Conservation (phyloP, 208 protist species). For the Wallacemonas collosoma region DNA sequence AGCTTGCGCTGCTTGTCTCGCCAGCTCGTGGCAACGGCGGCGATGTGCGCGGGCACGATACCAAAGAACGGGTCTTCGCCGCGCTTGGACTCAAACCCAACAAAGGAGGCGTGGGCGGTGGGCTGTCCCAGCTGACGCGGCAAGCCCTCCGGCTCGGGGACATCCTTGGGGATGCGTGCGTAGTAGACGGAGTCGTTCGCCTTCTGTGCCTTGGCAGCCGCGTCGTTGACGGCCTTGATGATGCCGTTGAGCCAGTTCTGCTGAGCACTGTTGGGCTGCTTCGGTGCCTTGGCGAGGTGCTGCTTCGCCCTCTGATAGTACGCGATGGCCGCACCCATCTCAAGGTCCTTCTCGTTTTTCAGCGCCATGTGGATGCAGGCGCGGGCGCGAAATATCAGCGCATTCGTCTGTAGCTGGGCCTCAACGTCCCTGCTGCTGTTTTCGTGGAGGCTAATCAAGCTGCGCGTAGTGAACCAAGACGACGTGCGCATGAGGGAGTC, state of each 20-base stretch:
- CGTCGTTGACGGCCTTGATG: constrained; percentile 57
- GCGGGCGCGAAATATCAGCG: constrained; percentile 64
- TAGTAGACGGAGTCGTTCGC: constrained; percentile 84
- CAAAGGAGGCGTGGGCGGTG: constrained; percentile 53
- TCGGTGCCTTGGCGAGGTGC: constrained; percentile 51
- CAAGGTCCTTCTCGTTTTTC: constrained; percentile 35
- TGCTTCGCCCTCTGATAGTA: constrained; percentile 71
- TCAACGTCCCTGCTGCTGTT: constrained; percentile 53
- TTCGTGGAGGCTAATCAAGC: constrained; percentile 19
- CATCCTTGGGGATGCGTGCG: constrained; percentile 67
- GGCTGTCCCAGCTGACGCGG: constrained; percentile 63
- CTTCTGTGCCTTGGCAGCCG: constrained; percentile 61
- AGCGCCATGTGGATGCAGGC: constrained; percentile 70
- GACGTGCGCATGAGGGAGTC: constrained; percentile 47
- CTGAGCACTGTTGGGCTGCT: constrained; percentile 46
- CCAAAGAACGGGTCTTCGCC: constrained; percentile 87
- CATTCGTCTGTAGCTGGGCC: constrained; percentile 39
- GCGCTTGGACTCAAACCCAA: constrained; percentile 56
- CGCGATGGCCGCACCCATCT: constrained; percentile 68
- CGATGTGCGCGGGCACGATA: constrained; percentile 81
- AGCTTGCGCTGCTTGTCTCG: constrained; percentile 62
- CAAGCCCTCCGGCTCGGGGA: constrained; percentile 55
- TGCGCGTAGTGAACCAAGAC: constrained; percentile 35
- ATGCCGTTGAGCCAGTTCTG: constrained; percentile 69
- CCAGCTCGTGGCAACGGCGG: constrained; percentile 45